Percentiles rank a stretch among this genome's conserved stretches.
phyloP scores from a whole-genome alignment of 2,329 filamentous ascomycete genomes.

The Calycina herbarum region DNA sequence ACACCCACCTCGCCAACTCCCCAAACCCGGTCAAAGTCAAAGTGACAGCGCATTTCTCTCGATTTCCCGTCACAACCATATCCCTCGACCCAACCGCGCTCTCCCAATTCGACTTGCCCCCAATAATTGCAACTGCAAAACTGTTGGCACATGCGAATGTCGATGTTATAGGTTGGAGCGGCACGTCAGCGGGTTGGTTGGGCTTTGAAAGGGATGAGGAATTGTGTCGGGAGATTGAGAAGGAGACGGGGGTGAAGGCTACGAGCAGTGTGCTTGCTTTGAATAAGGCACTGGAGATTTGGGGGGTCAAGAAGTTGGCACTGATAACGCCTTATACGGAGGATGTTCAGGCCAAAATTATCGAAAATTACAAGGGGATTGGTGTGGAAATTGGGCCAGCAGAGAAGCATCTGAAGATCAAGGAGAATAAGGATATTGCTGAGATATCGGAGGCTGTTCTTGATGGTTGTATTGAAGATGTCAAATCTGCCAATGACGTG shows the following conservation, averaged over 20 bases:
- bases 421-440: conserved; percentile 43
- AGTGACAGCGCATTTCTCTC: conserved; percentile 45
- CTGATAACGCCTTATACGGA: conserved; percentile 46
- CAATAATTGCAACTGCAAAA: conserved; percentile 38
- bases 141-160: conserved; percentile 42
- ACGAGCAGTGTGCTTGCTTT: conserved; percentile 45
- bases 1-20: conserved; percentile 28
- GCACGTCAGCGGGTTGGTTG: conserved; percentile 42
- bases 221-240: conserved; percentile 42
- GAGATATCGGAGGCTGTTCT: conserved; percentile 38
- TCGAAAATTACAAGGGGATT: conserved; percentile 38
- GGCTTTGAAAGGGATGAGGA: conserved; percentile 43
- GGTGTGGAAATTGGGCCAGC: conserved; percentile 40
- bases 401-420: conserved; percentile 38
- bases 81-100: conserved; percentile 38
- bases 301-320: conserved; percentile 36
- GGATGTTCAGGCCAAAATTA: conserved; percentile 43
- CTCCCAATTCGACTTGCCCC: conserved; percentile 37
- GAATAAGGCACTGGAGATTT: conserved; percentile 38
- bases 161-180: conserved; percentile 43
- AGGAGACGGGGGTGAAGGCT: conserved; percentile 41
- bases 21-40: conserved; percentile 37
- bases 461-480: conserved; percentile 26
- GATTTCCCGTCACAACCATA: conserved; percentile 44
- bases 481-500: conserved; percentile 31